Conservation (phyloP, 805 yeast species). For the Pichia nakasei region DNA sequence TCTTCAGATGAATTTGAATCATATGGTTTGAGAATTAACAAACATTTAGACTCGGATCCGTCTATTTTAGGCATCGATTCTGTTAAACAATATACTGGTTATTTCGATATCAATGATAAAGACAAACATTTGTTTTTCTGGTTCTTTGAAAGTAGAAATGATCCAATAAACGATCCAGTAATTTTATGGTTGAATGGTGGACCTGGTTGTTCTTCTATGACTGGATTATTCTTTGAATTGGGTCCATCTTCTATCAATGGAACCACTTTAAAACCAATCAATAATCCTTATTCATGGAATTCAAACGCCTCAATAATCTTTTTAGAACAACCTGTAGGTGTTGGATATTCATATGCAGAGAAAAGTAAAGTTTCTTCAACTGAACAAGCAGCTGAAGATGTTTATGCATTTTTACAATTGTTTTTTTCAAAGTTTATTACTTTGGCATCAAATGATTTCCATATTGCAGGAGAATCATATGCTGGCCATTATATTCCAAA, state of each 20-base stretch:
- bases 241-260: slow-evolving; percentile 66
- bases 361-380: slow-evolving; percentile 54
- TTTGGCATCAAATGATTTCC: slow-evolving; percentile 52
- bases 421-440: slow-evolving; percentile 68
- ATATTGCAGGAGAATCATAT: slow-evolving; percentile 88
- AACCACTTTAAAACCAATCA: slow-evolving; percentile 49
- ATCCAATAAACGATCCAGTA: slow-evolving; percentile 78
- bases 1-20: slow-evolving; percentile 12
- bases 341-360: slow-evolving; percentile 55
- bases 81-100: slow-evolving; percentile 79
- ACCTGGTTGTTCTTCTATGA: slow-evolving; percentile 87
- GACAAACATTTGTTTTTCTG: slow-evolving; percentile 80
- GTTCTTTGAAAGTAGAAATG: slow-evolving; percentile 84
- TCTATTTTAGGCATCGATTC: slow-evolving; percentile 65
- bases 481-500: slow-evolving; percentile 94
- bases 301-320: slow-evolving; percentile 76
- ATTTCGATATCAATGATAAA: slow-evolving; percentile 51
- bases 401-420: slow-evolving; percentile 67
- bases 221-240: slow-evolving; percentile 79
- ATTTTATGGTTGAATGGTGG: slow-evolving; percentile 92
- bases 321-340: slow-evolving; percentile 84
- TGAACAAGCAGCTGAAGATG: slow-evolving; percentile 77
- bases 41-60: slow-evolving; percentile 34
- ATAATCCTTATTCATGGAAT: slow-evolving; percentile 80
- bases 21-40: slow-evolving; percentile 19